A percentile compares a stretch with the other conserved stretches of the same genome.
Conservation (phyloP, 2,329 filamentous ascomycete genomes). For the Arthrobotrys sphaeroides region DNA sequence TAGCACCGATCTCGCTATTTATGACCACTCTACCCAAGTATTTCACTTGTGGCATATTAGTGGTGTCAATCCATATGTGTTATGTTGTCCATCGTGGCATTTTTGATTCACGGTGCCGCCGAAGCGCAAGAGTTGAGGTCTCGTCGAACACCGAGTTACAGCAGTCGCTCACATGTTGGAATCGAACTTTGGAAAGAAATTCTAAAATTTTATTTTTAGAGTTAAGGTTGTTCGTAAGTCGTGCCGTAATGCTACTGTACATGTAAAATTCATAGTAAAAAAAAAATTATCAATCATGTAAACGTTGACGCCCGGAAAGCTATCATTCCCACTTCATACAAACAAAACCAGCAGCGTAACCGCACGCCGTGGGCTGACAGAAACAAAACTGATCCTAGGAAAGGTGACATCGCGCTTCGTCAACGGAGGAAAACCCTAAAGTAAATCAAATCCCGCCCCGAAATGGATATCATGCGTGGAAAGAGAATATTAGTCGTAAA, state of each 20-base stretch:
- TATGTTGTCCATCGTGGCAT: no score
- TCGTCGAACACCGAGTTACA: no score
- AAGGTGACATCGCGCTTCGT: background rate
- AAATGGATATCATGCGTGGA: background rate
- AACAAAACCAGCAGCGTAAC: background rate
- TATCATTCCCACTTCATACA: background rate
- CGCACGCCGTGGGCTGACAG: background rate
- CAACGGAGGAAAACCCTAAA: background rate
- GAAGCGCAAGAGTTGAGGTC: no score
- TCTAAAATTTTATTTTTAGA: background rate
- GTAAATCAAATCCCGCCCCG: background rate
- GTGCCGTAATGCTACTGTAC: constrained; percentile 1
- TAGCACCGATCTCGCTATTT: no score
- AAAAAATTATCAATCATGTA: background rate
- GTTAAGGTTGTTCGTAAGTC: constrained; percentile 3
- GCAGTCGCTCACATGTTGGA: no score
- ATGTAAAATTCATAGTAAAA: background rate
- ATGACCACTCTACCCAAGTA: no score
- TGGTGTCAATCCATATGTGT: no score
- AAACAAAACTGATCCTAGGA: background rate
- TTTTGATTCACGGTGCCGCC: no score
- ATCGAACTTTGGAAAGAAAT: no score
- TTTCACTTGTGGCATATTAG: no score
- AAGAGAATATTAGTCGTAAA: background rate
- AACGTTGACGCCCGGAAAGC: background rate